Evolutionary conservation across 306 rosid genomes (phyloP).

Genomic region (Quercus gilva): DNA sequence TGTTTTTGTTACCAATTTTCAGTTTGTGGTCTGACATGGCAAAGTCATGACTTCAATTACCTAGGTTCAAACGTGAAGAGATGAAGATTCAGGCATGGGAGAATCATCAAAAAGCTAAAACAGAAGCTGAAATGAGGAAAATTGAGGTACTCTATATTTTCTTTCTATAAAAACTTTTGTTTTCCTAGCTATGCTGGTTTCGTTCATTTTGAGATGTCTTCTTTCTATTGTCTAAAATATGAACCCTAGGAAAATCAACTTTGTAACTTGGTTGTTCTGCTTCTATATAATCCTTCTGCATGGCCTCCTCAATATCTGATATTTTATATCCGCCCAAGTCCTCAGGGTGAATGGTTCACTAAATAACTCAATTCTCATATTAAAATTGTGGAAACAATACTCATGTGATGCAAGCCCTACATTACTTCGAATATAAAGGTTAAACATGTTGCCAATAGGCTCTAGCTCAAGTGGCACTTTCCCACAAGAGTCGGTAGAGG

Average conservation of each 20-base stretch:
- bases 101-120: conserved; percentile 93
- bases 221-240: neutral
- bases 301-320: neutral
- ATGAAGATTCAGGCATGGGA: conserved; percentile 97
- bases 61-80: conserved; percentile 94
- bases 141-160: conserved; percentile 56
- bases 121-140: conserved; percentile 95
- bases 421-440: no score
- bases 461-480: no score
- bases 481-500: no score
- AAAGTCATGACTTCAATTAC: conserved; percentile 22
- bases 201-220: conserved; percentile 8
- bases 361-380: no score
- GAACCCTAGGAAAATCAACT: neutral
- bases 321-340: neutral
- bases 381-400: no score
- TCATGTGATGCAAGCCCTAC: no score
- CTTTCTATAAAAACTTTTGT: neutral
- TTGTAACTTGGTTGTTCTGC: neutral
- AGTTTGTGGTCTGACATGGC: conserved; percentile 26
- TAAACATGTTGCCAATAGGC: no score
- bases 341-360: no score
- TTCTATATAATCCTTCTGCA: neutral
- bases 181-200: conserved; percentile 12
- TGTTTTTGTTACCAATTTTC: conserved; percentile 4